phyloP scores from a whole-genome alignment of 2,329 filamentous ascomycete genomes.

The Cercospora beticola region DNA sequence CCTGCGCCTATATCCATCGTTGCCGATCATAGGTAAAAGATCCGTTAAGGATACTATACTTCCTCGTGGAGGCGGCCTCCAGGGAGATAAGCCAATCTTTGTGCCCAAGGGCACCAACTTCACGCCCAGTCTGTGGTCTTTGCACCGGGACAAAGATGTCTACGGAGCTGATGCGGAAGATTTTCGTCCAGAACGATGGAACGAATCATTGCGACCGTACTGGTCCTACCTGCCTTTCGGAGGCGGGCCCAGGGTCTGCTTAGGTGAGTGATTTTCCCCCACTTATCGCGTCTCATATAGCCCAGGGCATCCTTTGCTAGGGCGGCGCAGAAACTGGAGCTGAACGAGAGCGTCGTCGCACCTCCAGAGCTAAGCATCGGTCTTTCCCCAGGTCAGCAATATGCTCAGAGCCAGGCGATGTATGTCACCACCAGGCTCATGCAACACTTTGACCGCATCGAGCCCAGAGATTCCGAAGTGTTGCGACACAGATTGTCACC shows the following conservation, averaged over 20 bases:
- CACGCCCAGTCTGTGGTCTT: slow-evolving; percentile 29
- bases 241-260: slow-evolving; percentile 46
- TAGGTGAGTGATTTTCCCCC: slow-evolving; percentile 31
- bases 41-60: slow-evolving; percentile 72
- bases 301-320: not conserved
- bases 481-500: slow-evolving; percentile 4
- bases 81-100: slow-evolving; percentile 55
- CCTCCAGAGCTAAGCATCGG: not conserved
- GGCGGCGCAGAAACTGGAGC: not conserved
- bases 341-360: not conserved
- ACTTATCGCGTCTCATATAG: slow-evolving; percentile 9
- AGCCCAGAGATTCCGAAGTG: not conserved
- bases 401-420: slow-evolving; percentile 47
- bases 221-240: slow-evolving; percentile 28
- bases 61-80: slow-evolving; percentile 57
- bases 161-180: slow-evolving; percentile 15
- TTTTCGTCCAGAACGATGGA: slow-evolving; percentile 19
- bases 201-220: slow-evolving; percentile 21
- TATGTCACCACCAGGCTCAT: slow-evolving; percentile 47
- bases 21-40: slow-evolving; percentile 73
- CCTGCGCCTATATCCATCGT: slow-evolving; percentile 70
- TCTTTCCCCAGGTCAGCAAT: slow-evolving; percentile 39
- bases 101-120: slow-evolving; percentile 34
- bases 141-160: slow-evolving; percentile 20
- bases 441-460: slow-evolving; percentile 38